A percentile compares a stretch with the other conserved stretches of the same genome.
Conservation (phyloP, 2,329 filamentous ascomycete species). For the Thielaviopsis punctulata region DNA sequence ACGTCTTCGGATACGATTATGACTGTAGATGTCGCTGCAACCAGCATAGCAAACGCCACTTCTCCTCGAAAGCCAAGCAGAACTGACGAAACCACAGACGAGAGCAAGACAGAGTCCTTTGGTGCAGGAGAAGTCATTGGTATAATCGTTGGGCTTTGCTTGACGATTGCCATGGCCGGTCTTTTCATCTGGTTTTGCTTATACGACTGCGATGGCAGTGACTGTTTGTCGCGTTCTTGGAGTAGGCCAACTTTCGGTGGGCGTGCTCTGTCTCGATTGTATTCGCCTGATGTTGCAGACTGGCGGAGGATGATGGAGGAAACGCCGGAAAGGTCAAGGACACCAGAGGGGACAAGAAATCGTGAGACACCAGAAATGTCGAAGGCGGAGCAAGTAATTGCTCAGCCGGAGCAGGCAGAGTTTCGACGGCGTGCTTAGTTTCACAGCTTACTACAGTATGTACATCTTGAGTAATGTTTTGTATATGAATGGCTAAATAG, state of each 20-base stretch:
- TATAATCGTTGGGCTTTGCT: background rate
- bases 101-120: background rate
- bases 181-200: background rate
- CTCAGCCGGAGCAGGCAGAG: too few species aligned
- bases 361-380: too few species aligned
- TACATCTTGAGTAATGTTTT: too few species aligned
- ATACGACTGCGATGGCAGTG: background rate
- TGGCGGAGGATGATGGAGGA: background rate
- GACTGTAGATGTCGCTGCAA: background rate
- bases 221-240: background rate
- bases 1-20: background rate
- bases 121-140: background rate
- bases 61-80: background rate
- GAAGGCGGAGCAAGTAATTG: too few species aligned
- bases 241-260: background rate
- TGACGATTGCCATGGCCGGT: background rate
- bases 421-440: too few species aligned
- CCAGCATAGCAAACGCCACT: background rate
- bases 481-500: too few species aligned
- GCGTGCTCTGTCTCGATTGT: background rate
- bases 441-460: too few species aligned
- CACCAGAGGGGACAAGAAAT: too few species aligned
- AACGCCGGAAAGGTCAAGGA: background rate
- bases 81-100: background rate
- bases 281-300: background rate